A percentile compares a stretch with the other conserved stretches of the same genome.
phyloP scores from a whole-genome alignment of 768 basidiomycete genomes.

The Termitomyces sp. region DNA sequence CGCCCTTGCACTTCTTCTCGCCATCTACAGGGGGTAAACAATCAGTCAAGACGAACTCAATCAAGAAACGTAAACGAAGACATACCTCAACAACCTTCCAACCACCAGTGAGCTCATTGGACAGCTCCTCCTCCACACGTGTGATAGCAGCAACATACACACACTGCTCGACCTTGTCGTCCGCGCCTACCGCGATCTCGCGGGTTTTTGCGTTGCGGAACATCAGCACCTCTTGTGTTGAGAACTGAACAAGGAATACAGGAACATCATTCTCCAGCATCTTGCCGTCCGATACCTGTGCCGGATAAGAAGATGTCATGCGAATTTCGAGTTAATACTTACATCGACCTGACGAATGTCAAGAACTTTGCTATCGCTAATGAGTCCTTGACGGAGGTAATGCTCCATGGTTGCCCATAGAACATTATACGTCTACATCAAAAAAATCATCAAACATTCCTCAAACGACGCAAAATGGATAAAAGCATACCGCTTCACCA shows the following conservation, averaged over 20 bases:
- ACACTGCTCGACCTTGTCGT: slow-evolving; percentile 90
- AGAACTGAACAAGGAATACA: slow-evolving; percentile 86
- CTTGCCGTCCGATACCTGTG: slow-evolving; percentile 78
- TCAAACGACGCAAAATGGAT: slow-evolving; percentile 2
- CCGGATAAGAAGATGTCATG: not conserved
- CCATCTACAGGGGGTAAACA: slow-evolving; percentile 29
- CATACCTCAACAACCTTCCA: slow-evolving; percentile 97
- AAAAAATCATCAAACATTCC: not conserved
- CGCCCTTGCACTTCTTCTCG: slow-evolving; percentile 41
- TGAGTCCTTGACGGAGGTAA: slow-evolving; percentile 84
- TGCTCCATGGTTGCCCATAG: slow-evolving; percentile 97
- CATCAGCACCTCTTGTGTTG: slow-evolving; percentile 89
- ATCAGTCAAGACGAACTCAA: not conserved
- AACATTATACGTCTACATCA: slow-evolving; percentile 87
- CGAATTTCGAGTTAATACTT: slow-evolving; percentile 20
- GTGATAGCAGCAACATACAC: slow-evolving; percentile 91
- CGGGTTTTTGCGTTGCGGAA: slow-evolving; percentile 88
- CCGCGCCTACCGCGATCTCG: slow-evolving; percentile 85
- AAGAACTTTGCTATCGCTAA: slow-evolving; percentile 91
- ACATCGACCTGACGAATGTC: slow-evolving; percentile 99
- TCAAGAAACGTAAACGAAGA: slow-evolving; percentile 1
- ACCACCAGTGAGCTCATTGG: slow-evolving; percentile 91
- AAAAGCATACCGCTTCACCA: slow-evolving; percentile 79
- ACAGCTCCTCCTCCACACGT: slow-evolving; percentile 81
- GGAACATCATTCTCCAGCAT: slow-evolving; percentile 88